A percentile compares a stretch with the other conserved stretches of the same genome.
phyloP scores from a whole-genome alignment of 306 rosid species.

The Prunus padus region DNA sequence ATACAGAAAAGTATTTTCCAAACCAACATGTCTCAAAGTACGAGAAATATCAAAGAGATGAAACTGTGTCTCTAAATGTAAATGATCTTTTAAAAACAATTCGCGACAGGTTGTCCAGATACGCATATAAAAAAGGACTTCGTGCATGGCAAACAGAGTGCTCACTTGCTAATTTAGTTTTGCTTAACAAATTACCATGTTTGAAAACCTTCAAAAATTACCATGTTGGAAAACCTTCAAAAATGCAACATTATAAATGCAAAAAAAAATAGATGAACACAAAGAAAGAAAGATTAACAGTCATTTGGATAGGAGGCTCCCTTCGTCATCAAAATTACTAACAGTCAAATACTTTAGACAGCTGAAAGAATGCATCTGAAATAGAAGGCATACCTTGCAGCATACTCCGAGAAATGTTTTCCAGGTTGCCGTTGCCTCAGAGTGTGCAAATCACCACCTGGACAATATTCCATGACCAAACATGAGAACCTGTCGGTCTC shows the following conservation, averaged over 20 bases:
- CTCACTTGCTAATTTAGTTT: neutral
- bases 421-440: slow-evolving; percentile 99
- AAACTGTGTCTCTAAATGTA: neutral
- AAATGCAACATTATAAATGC: neutral
- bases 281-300: neutral
- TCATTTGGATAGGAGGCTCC: neutral
- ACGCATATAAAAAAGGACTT: neutral
- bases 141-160: neutral
- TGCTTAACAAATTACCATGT: neutral
- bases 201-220: slow-evolving; percentile 1
- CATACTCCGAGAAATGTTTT: slow-evolving; percentile 97
- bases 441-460: slow-evolving; percentile 97
- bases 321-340: neutral
- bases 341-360: neutral
- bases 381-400: slow-evolving; percentile 74
- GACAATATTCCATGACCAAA: slow-evolving; percentile 98
- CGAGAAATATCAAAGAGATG: neutral
- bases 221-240: slow-evolving; percentile 6
- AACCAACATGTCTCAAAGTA: neutral
- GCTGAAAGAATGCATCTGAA: slow-evolving; percentile 10
- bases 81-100: neutral
- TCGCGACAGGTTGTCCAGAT: neutral
- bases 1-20: neutral
- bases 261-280: neutral
- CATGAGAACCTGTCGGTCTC: slow-evolving; percentile 96